These are phyloP conservation scores for Podila verticillata DNA, from an alignment of 192 early-diverging fungal genomes.

Conservation along the genomic window DNA sequence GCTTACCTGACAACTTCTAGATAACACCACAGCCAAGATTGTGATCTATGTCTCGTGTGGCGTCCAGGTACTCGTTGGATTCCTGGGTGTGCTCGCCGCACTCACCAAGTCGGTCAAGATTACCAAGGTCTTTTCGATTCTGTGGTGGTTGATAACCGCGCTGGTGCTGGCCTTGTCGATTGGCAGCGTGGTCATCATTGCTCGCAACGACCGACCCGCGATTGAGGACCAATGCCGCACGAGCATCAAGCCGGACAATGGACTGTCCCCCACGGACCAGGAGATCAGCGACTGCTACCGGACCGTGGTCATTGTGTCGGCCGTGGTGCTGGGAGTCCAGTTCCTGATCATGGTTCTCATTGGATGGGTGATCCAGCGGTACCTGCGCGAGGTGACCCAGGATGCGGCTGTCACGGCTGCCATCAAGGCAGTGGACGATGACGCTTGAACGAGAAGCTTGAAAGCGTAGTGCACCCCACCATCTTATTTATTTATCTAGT, in stretches of 20 bases:
- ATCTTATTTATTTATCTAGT: too few relatives aligned
- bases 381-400: slow-evolving; percentile 42
- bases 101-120: slow-evolving; percentile 31
- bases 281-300: slow-evolving; percentile 19
- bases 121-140: slow-evolving; percentile 13
- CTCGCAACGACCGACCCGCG: slow-evolving; percentile 15
- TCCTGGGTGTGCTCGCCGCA: slow-evolving; percentile 28
- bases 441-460: slow-evolving; percentile 7
- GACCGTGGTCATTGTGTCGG: slow-evolving; percentile 26
- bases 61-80: slow-evolving; percentile 27
- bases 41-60: slow-evolving; percentile 29
- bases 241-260: slow-evolving; percentile 5
- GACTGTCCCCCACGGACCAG: slow-evolving; percentile 3
- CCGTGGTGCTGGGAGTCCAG: slow-evolving; percentile 38
- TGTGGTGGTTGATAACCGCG: slow-evolving; percentile 37
- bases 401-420: slow-evolving; percentile 28
- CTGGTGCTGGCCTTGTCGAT: slow-evolving; percentile 33
- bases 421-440: slow-evolving; percentile 35
- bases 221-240: slow-evolving; percentile 22
- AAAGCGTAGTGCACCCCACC: not conserved
- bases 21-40: slow-evolving; percentile 20
- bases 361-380: slow-evolving; percentile 42
- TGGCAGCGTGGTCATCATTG: slow-evolving; percentile 23
- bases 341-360: slow-evolving; percentile 42
- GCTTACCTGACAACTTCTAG: not conserved